Conservation (phyloP, 805 yeast genomes). For the Metschnikowia peoriensis region DNA sequence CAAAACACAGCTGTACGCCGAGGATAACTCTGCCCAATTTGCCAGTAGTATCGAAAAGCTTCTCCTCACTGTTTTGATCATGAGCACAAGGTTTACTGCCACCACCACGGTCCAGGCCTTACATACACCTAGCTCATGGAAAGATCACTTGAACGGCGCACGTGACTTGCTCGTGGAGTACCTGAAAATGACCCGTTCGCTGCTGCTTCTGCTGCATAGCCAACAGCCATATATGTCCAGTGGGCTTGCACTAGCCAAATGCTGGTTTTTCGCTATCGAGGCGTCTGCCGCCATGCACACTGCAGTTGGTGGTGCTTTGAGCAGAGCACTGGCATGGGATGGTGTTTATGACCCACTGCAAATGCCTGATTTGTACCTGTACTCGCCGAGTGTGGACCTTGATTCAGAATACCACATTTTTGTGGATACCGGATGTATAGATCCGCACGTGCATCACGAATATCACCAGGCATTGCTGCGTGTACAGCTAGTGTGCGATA, state of each 20-base stretch:
- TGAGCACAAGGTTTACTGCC: conserved; percentile 26
- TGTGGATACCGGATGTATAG: conserved; percentile 33
- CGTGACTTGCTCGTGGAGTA: conserved; percentile 24
- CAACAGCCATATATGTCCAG: conserved; percentile 14
- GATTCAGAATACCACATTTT: conserved; percentile 19
- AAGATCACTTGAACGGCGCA: conserved; percentile 25
- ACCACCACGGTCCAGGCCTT: conserved; percentile 13
- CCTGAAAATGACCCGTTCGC: conserved; percentile 9
- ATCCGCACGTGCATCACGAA: conserved; percentile 23
- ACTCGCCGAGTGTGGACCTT: conserved; percentile 4
- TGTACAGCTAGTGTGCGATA: conserved; percentile 24
- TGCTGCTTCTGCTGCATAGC: conserved; percentile 4
- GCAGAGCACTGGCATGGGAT: conserved; percentile 3
- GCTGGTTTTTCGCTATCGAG: conserved; percentile 30
- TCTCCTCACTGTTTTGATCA: conserved; percentile 25
- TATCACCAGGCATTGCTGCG: conserved; percentile 33
- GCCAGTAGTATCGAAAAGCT: conserved; percentile 24
- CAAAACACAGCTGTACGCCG: conserved; percentile 11
- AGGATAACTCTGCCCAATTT: conserved; percentile 10
- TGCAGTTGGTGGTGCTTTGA: conserved; percentile 14
- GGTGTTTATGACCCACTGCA: background rate
- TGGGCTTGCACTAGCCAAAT: conserved; percentile 26
- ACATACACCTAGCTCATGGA: conserved; percentile 21
- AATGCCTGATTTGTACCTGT: conserved; percentile 2
- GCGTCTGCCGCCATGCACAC: conserved; percentile 21